Conservation (phyloP, 192 early-diverging fungal species). For the Rhizophagus clarus region DNA sequence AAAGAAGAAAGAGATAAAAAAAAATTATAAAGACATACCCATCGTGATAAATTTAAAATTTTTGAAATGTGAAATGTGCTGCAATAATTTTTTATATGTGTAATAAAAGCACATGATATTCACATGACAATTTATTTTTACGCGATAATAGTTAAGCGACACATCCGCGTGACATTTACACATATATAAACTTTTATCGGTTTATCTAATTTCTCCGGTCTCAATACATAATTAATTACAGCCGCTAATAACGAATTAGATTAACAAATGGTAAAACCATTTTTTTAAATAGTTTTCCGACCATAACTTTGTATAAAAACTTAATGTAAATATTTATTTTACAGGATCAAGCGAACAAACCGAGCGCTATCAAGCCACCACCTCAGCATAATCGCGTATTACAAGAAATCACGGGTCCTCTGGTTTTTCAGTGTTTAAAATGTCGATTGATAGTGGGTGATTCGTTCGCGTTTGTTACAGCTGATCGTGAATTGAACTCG, state of each 20-base stretch:
- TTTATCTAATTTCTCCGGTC: no score
- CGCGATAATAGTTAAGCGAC: background rate
- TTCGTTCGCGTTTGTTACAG: slow-evolving; percentile 28
- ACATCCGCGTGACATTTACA: no score
- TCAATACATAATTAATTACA: no score
- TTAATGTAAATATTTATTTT: no score
- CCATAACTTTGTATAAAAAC: background rate
- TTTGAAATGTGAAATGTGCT: no score
- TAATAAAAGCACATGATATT: no score
- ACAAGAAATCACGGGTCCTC: slow-evolving; percentile 13
- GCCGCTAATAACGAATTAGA: no score
- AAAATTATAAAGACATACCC: background rate
- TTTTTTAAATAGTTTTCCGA: no score
- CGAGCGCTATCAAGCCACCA: background rate
- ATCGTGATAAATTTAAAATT: background rate
- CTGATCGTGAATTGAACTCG: slow-evolving; percentile 16
- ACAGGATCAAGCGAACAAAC: background rate
- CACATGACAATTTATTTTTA: background rate
- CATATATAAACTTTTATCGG: no score
- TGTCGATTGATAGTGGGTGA: slow-evolving; percentile 31
- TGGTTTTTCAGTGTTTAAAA: slow-evolving; percentile 32
- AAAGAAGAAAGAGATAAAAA: background rate
- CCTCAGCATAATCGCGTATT: background rate
- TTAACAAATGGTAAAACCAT: no score
- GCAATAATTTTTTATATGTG: no score